Evolutionary conservation across 805 yeast species (phyloP), one percentile per base, ranked within the genome.

Genomic region (Ogataea minuta): DNA sequence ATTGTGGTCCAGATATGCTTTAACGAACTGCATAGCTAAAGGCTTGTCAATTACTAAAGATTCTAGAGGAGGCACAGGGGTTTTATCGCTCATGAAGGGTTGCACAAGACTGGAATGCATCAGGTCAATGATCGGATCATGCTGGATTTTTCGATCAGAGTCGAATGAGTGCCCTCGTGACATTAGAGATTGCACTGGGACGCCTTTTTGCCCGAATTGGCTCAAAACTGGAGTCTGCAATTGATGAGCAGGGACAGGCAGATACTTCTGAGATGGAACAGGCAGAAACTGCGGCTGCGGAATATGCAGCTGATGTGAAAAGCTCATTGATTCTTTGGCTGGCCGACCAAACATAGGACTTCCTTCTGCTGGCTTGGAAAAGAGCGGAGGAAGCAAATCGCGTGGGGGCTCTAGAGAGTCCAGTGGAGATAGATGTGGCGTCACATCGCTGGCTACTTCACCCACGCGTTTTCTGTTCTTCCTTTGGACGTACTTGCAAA

Each of bases 1-100:
- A 34, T 67, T 68, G 45, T 67, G 73, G 32, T 67, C 66, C 45
- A 72, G 67, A 52, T 64, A 73, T 1, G 71, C 72, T 15, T 68
- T 67, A 7, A 71, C 59, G 31, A 70, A 68, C 23, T 62, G 50
- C 27, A 62, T 54, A 12, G 63, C 60, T 5, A 67, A 16, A 2
- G 36, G 45, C 23, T 37, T 43, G 28, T 38, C 36, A n/a, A 50
- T 37, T 9, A 27, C 34, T 21, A 46, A 43, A 6, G 59, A 54
- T 32, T 64, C 54, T 8, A 63, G 63, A 16, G 63, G 54, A 5
- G 53, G 48, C 31, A 54, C 53, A 34, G 50, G 57, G 10, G 53
- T 41, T 4, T 60, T 57, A 24, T 52, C 49, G 7, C 58, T 58
- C 36, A 66, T 64, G 16, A 48, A 30, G 7, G 43, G 26, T 26